Percentiles rank a stretch among this genome's conserved stretches.
phyloP scores from a whole-genome alignment of 2,329 filamentous ascomycete species.

The Fusarium citri region DNA sequence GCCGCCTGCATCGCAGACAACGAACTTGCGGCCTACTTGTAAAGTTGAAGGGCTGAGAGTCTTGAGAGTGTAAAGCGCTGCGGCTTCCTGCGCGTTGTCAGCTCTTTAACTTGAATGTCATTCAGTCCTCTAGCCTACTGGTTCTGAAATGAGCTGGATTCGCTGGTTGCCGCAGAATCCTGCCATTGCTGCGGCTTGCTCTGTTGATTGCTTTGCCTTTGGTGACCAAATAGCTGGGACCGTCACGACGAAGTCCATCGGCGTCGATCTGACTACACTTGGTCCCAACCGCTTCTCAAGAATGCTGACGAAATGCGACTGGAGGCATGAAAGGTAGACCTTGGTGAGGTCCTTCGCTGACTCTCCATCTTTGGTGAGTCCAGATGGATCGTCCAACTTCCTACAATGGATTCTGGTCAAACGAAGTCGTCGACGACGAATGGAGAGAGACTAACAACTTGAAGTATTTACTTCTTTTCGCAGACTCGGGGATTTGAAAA shows the following conservation, averaged over 20 bases:
- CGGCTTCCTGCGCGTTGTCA: slow-evolving; percentile 57
- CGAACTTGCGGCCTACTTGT: slow-evolving; percentile 60
- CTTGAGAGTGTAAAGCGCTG: slow-evolving; percentile 62
- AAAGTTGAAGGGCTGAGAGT: slow-evolving; percentile 56
- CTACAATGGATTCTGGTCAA: slow-evolving; percentile 41
- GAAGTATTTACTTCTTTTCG: slow-evolving; percentile 57
- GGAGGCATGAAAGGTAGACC: slow-evolving; percentile 60
- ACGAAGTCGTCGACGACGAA: not conserved
- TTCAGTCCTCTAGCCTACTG: slow-evolving; percentile 47
- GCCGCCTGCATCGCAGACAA: slow-evolving; percentile 66
- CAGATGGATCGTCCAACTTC: slow-evolving; percentile 52
- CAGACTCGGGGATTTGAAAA: slow-evolving; percentile 58
- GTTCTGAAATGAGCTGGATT: slow-evolving; percentile 63
- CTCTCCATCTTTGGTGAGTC: slow-evolving; percentile 49
- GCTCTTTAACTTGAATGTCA: not conserved
- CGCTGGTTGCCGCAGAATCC: slow-evolving; percentile 55
- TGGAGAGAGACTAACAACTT: slow-evolving; percentile 57
- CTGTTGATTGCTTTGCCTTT: slow-evolving; percentile 63
- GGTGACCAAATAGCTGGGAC: slow-evolving; percentile 71
- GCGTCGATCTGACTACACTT: slow-evolving; percentile 56
- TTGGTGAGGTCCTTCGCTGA: slow-evolving; percentile 53
- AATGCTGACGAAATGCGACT: slow-evolving; percentile 60
- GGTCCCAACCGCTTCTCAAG: slow-evolving; percentile 57
- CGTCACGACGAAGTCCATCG: slow-evolving; percentile 66
- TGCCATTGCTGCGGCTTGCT: slow-evolving; percentile 53